These are phyloP conservation scores for Aschersonia sp. DNA, from an alignment of 2,329 filamentous ascomycete species.

Conservation along the genomic window DNA sequence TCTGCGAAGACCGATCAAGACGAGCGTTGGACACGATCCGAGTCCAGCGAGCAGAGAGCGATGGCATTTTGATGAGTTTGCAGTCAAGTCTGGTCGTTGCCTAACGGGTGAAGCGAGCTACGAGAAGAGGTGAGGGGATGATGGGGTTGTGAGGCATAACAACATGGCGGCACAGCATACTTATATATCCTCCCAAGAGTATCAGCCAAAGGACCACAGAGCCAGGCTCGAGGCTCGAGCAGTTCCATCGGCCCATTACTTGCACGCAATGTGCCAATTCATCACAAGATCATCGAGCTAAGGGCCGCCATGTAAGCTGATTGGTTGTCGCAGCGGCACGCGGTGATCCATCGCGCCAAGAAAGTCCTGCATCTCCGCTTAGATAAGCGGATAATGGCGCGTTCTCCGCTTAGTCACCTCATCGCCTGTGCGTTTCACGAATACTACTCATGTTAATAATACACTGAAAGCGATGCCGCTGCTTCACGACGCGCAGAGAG, in stretches of 20 bases:
- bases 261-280: neutral
- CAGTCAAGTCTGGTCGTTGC: too few species aligned
- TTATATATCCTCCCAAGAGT: too few species aligned
- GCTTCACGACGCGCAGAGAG: too few species aligned
- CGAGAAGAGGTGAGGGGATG: too few species aligned
- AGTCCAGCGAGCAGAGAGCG: constrained; percentile 9
- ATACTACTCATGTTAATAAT: neutral
- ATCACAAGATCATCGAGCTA: neutral
- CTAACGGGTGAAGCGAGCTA: too few species aligned
- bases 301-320: neutral
- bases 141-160: too few species aligned
- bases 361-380: neutral
- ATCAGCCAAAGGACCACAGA: too few species aligned
- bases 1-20: constrained; percentile 35
- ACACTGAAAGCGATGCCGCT: too few species aligned
- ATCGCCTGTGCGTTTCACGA: neutral
- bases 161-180: too few species aligned
- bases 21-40: constrained; percentile 11
- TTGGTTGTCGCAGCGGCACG: neutral
- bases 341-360: neutral
- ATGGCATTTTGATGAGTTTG: neutral
- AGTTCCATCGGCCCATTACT: too few species aligned
- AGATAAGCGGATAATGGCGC: neutral
- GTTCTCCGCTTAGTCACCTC: neutral
- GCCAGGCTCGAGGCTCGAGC: too few species aligned